A percentile compares a stretch with the other conserved stretches of the same genome.
Evolutionary conservation across 257 asterid genomes (phyloP).

Genomic region (Solanum neorickii): DNA sequence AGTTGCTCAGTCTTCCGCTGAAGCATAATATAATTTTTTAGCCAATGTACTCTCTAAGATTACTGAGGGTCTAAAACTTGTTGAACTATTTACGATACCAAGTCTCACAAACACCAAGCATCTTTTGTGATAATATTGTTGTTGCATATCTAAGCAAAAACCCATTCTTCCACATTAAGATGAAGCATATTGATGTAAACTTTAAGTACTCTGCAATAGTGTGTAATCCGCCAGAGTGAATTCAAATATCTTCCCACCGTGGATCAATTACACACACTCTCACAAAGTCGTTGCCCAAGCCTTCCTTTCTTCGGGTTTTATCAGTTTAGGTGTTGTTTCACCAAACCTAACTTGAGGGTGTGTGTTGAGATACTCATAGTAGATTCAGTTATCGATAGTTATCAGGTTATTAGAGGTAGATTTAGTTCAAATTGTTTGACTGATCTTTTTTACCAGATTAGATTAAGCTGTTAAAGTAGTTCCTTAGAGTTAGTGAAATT

Average conservation of each 20-base stretch:
- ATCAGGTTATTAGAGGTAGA: too few relatives aligned
- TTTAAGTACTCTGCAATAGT: neutral
- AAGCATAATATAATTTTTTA: too few relatives aligned
- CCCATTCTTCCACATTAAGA: neutral
- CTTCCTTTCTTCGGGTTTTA: neutral
- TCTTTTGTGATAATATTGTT: neutral
- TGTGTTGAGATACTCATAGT: too few relatives aligned
- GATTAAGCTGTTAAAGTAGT: too few relatives aligned
- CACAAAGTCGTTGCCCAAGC: neutral
- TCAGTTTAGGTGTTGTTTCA: too few relatives aligned
- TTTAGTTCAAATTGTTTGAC: too few relatives aligned
- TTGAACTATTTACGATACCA: neutral
- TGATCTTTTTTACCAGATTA: too few relatives aligned
- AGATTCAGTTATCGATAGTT: too few relatives aligned
- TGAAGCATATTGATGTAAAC: neutral
- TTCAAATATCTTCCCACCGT: neutral
- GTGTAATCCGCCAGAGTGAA: neutral
- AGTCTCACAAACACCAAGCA: neutral
- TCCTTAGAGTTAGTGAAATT: too few relatives aligned
- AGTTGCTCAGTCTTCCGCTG: too few relatives aligned
- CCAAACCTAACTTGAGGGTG: neutral
- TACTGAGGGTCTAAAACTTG: neutral
- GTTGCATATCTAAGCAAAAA: neutral
- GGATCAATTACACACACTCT: neutral
- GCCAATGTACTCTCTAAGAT: neutral